A percentile compares a stretch with the other conserved stretches of the same genome.
phyloP scores from a whole-genome alignment of 805 yeast genomes.

The Spathaspora gorwiae region DNA sequence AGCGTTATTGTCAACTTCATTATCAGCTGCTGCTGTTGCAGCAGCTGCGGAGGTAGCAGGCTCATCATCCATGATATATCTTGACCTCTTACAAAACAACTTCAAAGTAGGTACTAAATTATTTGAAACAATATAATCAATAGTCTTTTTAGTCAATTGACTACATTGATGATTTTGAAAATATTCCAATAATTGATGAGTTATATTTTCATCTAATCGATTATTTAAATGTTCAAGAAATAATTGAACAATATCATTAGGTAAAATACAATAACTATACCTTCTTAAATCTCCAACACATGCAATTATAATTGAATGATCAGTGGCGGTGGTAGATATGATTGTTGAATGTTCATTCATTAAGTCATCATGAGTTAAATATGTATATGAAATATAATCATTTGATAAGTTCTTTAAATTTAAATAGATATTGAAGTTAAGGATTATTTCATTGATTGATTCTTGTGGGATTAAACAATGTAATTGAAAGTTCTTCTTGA shows the following conservation, averaged over 20 bases:
- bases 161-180: conserved; percentile 12
- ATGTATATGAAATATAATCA: conserved; percentile 18
- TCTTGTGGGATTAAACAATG: conserved; percentile 32
- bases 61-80: conserved; percentile 22
- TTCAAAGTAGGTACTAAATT: conserved; percentile 26
- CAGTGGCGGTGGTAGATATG: conserved; percentile 21
- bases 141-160: conserved; percentile 23
- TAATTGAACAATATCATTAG: conserved; percentile 22
- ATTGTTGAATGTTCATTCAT: conserved; percentile 26
- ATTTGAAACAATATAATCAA: conserved; percentile 25
- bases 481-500: conserved; percentile 35
- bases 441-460: conserved; percentile 25
- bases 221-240: conserved; percentile 20
- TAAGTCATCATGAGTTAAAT: conserved; percentile 14
- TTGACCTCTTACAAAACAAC: conserved; percentile 22
- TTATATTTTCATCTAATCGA: conserved; percentile 9
- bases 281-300: conserved; percentile 39
- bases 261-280: conserved; percentile 33
- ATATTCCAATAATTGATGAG: conserved; percentile 13
- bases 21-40: not conserved
- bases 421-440: conserved; percentile 32
- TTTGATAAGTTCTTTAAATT: conserved; percentile 19
- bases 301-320: conserved; percentile 28
- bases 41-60: not conserved
- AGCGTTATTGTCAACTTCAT: not conserved